A percentile compares a stretch with the other conserved stretches of the same genome.
These are phyloP conservation scores for Ceratocystis destructans DNA, from an alignment of 2,329 filamentous ascomycete species.

Conservation along the genomic window DNA sequence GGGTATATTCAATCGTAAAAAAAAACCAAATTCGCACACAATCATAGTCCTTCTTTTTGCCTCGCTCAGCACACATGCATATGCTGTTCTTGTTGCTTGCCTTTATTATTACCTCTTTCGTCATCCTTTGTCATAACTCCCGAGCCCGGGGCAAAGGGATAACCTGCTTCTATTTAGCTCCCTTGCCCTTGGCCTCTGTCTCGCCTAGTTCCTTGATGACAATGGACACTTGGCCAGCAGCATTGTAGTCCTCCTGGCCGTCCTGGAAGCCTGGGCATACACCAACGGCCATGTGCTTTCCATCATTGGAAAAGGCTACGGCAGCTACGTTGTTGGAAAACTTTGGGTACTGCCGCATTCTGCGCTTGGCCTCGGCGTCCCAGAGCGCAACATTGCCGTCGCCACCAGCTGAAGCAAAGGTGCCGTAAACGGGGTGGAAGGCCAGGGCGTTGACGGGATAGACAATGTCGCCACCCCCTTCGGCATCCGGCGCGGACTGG, in stretches of 20 bases:
- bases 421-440: slow-evolving; percentile 72
- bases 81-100: neutral
- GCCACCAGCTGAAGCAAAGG: slow-evolving; percentile 78
- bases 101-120: neutral
- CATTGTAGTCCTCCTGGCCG: slow-evolving; percentile 63
- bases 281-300: slow-evolving; percentile 63
- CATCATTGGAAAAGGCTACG: slow-evolving; percentile 62
- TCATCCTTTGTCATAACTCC: neutral
- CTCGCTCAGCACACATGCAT: neutral
- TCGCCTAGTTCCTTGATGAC: slow-evolving; percentile 74
- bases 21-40: slow-evolving; percentile 1
- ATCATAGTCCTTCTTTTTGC: slow-evolving; percentile 4
- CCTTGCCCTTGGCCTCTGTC: slow-evolving; percentile 77
- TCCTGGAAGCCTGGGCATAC: slow-evolving; percentile 81
- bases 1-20: slow-evolving; percentile 5
- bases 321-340: slow-evolving; percentile 67
- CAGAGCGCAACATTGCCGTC: slow-evolving; percentile 86
- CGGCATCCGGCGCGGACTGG: slow-evolving; percentile 50
- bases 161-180: slow-evolving; percentile 43
- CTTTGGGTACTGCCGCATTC: slow-evolving; percentile 79
- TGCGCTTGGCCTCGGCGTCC: slow-evolving; percentile 81
- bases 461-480: slow-evolving; percentile 55
- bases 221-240: slow-evolving; percentile 60
- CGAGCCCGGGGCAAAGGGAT: neutral
- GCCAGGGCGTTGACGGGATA: slow-evolving; percentile 83